phyloP scores from a whole-genome alignment of 106 monocot genomes.

The Dendrobium catenatum region DNA sequence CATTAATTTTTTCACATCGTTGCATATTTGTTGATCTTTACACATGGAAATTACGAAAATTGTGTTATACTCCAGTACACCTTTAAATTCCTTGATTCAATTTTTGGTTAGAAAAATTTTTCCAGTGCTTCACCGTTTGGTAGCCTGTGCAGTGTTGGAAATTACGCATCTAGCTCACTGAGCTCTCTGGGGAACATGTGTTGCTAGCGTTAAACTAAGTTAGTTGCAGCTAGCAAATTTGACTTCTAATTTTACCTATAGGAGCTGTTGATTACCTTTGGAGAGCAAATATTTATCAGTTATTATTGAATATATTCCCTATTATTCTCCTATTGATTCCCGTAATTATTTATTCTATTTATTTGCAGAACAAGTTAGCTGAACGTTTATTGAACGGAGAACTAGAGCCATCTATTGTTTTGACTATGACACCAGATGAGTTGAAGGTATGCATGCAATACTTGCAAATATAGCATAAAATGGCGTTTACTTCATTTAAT shows the following conservation, averaged over 20 bases:
- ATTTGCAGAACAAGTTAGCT: slow-evolving; percentile 54
- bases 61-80: background rate
- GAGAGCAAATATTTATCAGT: background rate
- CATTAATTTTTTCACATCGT: background rate
- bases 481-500: background rate
- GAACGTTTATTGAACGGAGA: slow-evolving; percentile 56
- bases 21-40: background rate
- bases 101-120: background rate
- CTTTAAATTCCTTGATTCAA: background rate
- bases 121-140: background rate
- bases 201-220: background rate
- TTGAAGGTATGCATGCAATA: slow-evolving; percentile 37
- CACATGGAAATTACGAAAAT: background rate
- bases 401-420: slow-evolving; percentile 42
- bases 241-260: background rate
- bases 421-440: slow-evolving; percentile 68
- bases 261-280: background rate
- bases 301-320: background rate
- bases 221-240: background rate
- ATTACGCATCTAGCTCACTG: background rate
- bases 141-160: background rate
- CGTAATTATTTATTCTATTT: background rate
- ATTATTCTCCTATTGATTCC: background rate
- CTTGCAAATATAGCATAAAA: background rate
- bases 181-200: background rate